A percentile compares a stretch with the other conserved stretches of the same genome.
Conservation (phyloP, 2,329 filamentous ascomycete genomes). For the Coniochaeta pulveracea region DNA sequence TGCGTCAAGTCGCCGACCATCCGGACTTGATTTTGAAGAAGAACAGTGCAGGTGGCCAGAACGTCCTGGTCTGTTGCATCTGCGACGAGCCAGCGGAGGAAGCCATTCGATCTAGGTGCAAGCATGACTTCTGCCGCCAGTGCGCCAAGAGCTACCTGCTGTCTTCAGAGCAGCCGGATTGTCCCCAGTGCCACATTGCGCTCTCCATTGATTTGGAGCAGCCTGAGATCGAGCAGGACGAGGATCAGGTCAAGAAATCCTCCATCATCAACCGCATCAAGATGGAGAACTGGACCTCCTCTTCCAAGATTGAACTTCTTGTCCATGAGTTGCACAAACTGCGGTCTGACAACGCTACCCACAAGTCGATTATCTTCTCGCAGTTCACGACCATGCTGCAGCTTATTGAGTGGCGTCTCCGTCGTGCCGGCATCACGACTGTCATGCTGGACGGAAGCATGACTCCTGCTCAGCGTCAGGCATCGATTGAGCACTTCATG, state of each 20-base stretch:
- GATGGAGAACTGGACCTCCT: conserved; percentile 98
- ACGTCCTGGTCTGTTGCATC: conserved; percentile 83
- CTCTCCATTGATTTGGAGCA: conserved; percentile 89
- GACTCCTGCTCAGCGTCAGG: conserved; percentile 87
- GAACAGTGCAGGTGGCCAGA: conserved; percentile 74
- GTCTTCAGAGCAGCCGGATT: conserved; percentile 68
- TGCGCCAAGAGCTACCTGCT: conserved; percentile 73
- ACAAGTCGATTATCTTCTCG: conserved; percentile 96
- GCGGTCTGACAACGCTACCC: conserved; percentile 81
- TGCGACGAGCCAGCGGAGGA: conserved; percentile 96
- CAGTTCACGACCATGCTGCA: conserved; percentile 97
- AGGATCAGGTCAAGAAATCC: conserved; percentile 77
- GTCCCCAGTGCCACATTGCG: conserved; percentile 83
- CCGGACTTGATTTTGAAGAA: conserved; percentile 91
- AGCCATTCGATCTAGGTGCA: conserved; percentile 82
- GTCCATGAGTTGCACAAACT: conserved; percentile 90
- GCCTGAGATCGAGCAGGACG: conserved; percentile 88
- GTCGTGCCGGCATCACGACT: conserved; percentile 92
- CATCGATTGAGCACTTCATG: conserved; percentile 95
- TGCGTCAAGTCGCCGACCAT: conserved; percentile 95
- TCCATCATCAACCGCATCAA: conserved; percentile 98
- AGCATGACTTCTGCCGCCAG: conserved; percentile 80
- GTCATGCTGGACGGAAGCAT: conserved; percentile 98
- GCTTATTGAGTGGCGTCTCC: conserved; percentile 91
- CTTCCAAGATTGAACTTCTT: conserved; percentile 93